These are phyloP conservation scores for Bolboschoenoplectus hybrid DNA, from an alignment of 202 grass and related monocot species.

Conservation along the genomic window DNA sequence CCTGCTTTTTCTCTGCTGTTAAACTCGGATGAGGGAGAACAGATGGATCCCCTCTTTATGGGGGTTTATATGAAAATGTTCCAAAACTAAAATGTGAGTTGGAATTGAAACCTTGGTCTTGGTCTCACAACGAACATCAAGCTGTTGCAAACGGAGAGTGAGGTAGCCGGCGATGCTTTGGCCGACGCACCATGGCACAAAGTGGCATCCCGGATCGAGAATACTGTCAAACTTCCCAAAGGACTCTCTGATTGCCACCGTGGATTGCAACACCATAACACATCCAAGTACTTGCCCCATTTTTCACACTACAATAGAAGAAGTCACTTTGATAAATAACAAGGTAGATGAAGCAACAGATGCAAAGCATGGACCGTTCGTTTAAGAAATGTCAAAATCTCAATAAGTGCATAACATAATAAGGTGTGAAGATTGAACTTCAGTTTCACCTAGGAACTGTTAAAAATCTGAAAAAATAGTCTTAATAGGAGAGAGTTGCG, in stretches of 20 bases:
- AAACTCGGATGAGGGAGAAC: neutral
- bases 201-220: slow-evolving; percentile 81
- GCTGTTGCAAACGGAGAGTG: slow-evolving; percentile 69
- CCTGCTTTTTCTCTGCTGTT: neutral
- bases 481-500: neutral
- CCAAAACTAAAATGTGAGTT: neutral
- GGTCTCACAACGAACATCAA: slow-evolving; percentile 87
- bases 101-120: slow-evolving; percentile 68
- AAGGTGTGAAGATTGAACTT: neutral
- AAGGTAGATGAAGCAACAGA: neutral
- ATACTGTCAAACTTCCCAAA: slow-evolving; percentile 77
- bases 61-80: neutral
- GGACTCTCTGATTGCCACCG: slow-evolving; percentile 71
- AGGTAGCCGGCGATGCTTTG: slow-evolving; percentile 70
- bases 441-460: neutral
- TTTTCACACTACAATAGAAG: slow-evolving; percentile 45
- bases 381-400: neutral
- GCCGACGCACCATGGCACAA: slow-evolving; percentile 80
- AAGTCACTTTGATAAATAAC: neutral
- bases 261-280: slow-evolving; percentile 75
- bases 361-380: neutral
- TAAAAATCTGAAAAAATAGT: neutral
- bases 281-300: slow-evolving; percentile 71
- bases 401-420: neutral
- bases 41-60: neutral